Evolutionary conservation across 768 basidiomycete genomes (phyloP).

Genomic region (Hygrocybe coccinea): DNA sequence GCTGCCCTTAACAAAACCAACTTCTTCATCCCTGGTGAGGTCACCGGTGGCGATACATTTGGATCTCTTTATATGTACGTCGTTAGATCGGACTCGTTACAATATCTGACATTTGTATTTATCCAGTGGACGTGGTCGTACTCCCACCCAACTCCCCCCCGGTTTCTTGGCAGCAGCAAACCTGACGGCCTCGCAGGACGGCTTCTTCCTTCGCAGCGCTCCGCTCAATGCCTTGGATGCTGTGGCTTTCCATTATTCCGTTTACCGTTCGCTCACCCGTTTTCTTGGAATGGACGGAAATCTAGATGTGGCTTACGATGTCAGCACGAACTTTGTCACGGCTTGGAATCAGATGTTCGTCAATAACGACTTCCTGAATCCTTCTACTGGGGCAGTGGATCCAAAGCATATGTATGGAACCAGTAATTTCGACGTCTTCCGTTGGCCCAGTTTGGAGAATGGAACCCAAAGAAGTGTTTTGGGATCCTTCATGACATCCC

Average conservation of each 20-base stretch:
- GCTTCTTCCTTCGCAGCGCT: conserved; percentile 76
- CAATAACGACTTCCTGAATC: conserved; percentile 81
- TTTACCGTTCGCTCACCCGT: conserved; percentile 79
- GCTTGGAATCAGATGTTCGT: conserved; percentile 93
- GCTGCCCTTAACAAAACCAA: conserved; percentile 68
- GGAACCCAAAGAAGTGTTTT: conserved; percentile 74
- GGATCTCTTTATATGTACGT: conserved; percentile 80
- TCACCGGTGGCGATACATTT: conserved; percentile 90
- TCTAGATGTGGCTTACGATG: conserved; percentile 82
- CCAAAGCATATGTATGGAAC: conserved; percentile 87
- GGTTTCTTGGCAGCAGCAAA: conserved; percentile 69
- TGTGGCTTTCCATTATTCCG: conserved; percentile 91
- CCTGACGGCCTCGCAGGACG: conserved; percentile 50
- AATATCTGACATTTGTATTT: background rate
- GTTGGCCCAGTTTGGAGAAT: conserved; percentile 86
- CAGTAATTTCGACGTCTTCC: conserved; percentile 93
- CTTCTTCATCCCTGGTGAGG: conserved; percentile 89
- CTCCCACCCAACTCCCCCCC: conserved; percentile 61
- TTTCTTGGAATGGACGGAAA: conserved; percentile 97
- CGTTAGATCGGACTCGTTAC: too few relatives aligned
- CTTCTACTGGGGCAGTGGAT: conserved; percentile 59
- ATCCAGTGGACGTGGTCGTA: conserved; percentile 81
- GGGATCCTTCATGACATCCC: conserved; percentile 69
- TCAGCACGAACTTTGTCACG: conserved; percentile 75
- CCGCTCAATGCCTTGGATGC: conserved; percentile 62